Evolutionary conservation across 129 eudicot genomes (phyloP).

Genomic region (Tagetes patula): DNA sequence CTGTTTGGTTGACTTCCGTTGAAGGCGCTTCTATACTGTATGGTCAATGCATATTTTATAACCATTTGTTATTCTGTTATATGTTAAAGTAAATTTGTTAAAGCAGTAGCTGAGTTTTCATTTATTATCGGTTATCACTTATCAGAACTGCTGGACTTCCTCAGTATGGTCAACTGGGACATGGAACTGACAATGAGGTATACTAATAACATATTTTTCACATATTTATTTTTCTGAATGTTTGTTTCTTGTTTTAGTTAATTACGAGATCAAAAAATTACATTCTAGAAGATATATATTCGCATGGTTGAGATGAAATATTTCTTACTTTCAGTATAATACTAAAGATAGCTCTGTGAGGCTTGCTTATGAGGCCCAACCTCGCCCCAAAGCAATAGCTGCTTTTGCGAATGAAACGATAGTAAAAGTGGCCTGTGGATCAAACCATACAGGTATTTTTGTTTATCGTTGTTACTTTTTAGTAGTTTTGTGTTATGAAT

Average conservation of each 20-base stretch:
- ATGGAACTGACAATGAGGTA: conserved; percentile 96
- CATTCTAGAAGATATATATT: not conserved
- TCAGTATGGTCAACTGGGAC: conserved; percentile 97
- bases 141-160: conserved; percentile 95
- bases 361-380: conserved; percentile 96
- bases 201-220: not conserved
- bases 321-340: conserved; percentile 59
- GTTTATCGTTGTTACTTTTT: not conserved
- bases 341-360: conserved; percentile 92
- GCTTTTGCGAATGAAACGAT: conserved; percentile 75
- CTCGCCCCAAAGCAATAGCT: conserved; percentile 82
- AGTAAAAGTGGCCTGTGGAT: conserved; percentile 92
- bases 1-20: conserved; percentile 79
- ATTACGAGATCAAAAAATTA: not conserved
- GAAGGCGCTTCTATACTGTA: conserved; percentile 93
- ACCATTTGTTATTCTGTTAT: not conserved
- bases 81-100: not conserved
- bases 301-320: not conserved
- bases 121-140: conserved; percentile 30
- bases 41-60: conserved; percentile 32
- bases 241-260: not conserved
- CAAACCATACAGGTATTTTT: conserved; percentile 83
- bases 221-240: not conserved
- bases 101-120: not conserved
- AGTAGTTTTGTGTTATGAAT: not conserved